Evolutionary conservation across 805 yeast genomes (phyloP), one percentile per base, ranked within the genome.

Genomic region (Teunomyces funiuensis): DNA sequence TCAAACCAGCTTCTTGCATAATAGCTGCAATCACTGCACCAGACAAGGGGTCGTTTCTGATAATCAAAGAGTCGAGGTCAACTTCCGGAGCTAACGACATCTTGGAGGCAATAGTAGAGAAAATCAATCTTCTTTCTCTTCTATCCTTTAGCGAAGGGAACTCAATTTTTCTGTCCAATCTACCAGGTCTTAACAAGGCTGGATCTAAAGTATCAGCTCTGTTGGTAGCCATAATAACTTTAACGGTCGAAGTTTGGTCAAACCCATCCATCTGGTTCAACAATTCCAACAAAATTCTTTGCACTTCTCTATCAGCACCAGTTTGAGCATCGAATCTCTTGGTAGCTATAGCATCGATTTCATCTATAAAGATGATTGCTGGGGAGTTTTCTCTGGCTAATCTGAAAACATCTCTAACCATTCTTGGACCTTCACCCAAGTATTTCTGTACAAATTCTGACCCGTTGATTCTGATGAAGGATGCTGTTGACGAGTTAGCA

Each of bases 281-380:
- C 60, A 93, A 76, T 71, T 93, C 99, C 60, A 93, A 83, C 65
- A 93, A 75, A 52, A 91, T 93, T 73, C 99, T 88, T 72, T 93
- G 99, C 41, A 93, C 99, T 71, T 93, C 99, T 69, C 99, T 83
- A 70, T 93, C 99, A 26, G 99, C 98, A 63, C 99, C 99, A 3
- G 99, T 93, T 73, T 93, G 99, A 17, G 99, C 99, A 69, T 93
- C 99, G 58, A 93, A 93, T 70, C 99, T 87, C 68, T 93, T 93
- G 29, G 99, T 93, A 42, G 99, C 99, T 65, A 93, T 93, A 25
- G 99, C 97, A 69, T 93, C 99, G 56, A 93, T 90, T 73, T 93
- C 99, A 73, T 93, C 99, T 54, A 93, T 93, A 68, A 93, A 93
- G 47, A 93, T 93, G 58, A 93, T 93, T 7, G 97, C 82, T 5